Base-by-base conservation (phyloP, 768 basidiomycete species). In the Auriscalpium vulgare region DNA sequence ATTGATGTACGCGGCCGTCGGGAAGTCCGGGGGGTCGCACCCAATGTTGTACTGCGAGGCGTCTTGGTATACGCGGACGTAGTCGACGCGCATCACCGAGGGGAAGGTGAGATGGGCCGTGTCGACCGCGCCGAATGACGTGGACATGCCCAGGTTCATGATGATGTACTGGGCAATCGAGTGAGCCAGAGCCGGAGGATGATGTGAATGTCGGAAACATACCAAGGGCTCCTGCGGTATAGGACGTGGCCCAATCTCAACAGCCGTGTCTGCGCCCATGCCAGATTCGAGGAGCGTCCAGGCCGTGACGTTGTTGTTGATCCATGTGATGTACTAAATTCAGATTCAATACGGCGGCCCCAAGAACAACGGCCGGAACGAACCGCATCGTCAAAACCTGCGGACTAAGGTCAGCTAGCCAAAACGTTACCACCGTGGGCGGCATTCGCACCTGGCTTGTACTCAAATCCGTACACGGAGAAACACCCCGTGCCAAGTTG, bases 1-100 rank as follows among this genome's bases (percentile, higher is more conserved):
- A n/a, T 84, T 65, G 63, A 95, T 95, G 67, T 95, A 95, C 1
- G 77, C 70, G 11, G 74, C 67, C 0, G 94, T 97, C 0, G 94
- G 92, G 68, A 79, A 84, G 11, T 80, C 77, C 10, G 69, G 63
- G 4, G 92, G 90, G 62, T 92, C 87, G 60, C 84, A 86, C 10
- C 85, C 82, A 38, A 82, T 72, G 59, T 83, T 83, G 60, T 74
- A 69, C 9, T 67, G 62, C 56, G 71, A 68, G 50, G 73, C 67
- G 36, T 72, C 71, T 62, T 87, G 86, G 63, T 86, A 88, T 9
- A 95, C 87, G 1, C 93, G 81, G 56, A 95, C 82, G 56, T 83
- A 95, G 65, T 95, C 93, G 50, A 94, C 71, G 54, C 73, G 73
- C 87, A 94, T 85, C n/a, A 67, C 72, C 14, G 84, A 69, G 6